Evolutionary conservation across 1,284 basidiomycete genomes (phyloP), one percentile per base, ranked within the genome.

Genomic region (Veloporphyrellus conicus): DNA sequence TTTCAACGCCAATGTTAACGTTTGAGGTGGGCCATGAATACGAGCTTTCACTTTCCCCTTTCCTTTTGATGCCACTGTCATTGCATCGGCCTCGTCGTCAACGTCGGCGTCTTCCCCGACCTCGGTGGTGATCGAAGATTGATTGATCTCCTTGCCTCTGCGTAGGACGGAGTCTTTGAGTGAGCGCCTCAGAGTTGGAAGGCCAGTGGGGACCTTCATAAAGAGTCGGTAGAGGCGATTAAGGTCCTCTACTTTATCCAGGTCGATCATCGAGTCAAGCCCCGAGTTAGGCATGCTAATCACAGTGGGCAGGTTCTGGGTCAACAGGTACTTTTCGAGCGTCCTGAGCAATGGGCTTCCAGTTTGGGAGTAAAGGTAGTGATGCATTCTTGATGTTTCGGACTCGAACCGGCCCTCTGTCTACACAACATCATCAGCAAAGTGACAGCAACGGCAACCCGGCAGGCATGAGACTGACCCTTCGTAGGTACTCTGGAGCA

Each of bases 241-340:
- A 18, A 99, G 75, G 60, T 96, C 92, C 7, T 83, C 79, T 15
- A 80, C 69, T 59, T 86, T 87, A 62, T 91, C 82, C 16, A 79
- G 69, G 62, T 98, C 91, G 41, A 99, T 78, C 90, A 99, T 92
- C 11, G 74, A 71, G 53, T 93, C 84, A 36, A 99, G 71, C 3
- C 96, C 96, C 3, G 93, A 92, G 48, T 86, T 83, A 0, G 84
- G 78, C 79, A 92, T 91, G 35, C 76, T 74, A 53, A 98, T 80
- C 47, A 98, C 78, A 6, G 78, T 74, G 16, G 74, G 63, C 8
- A 98, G 72, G 66, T 98, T 91, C 9, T 85, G 76, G 0, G 84
- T 80, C 38, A 99, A 74, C 31, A 99, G 80, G 47, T 84, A 71
- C 37, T 82, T 73, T 63, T 95, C 83, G 14, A 98, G 77, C 42